A percentile compares a stretch with the other conserved stretches of the same genome.
These are phyloP conservation scores for Peronospora tabacina DNA, from an alignment of 352 stramenopile genomes.

Conservation along the genomic window DNA sequence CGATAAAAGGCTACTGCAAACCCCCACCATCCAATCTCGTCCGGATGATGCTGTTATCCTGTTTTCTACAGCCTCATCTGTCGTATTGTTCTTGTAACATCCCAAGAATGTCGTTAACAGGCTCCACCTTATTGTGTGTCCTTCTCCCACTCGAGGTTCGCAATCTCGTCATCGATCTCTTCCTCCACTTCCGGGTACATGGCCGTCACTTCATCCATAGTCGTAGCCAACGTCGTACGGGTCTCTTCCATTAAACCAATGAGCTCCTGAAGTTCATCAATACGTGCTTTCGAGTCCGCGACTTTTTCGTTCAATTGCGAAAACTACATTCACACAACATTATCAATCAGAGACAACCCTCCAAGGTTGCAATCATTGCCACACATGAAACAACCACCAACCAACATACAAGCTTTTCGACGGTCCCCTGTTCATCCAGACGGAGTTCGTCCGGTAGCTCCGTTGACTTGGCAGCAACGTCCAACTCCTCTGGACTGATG, in stretches of 20 bases:
- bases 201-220: slow-evolving; percentile 76
- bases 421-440: slow-evolving; percentile 73
- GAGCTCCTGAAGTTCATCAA: slow-evolving; percentile 80
- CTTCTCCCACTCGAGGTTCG: slow-evolving; percentile 87
- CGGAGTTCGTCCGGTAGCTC: slow-evolving; percentile 47
- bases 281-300: slow-evolving; percentile 76
- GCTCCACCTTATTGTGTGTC: slow-evolving; percentile 60
- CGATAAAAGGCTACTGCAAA: slow-evolving; percentile 1
- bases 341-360: slow-evolving; percentile 2
- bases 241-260: slow-evolving; percentile 80
- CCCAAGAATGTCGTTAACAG: slow-evolving; percentile 4
- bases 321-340: slow-evolving; percentile 33
- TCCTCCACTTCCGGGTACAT: slow-evolving; percentile 83
- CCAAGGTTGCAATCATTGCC: not conserved
- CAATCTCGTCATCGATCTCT: slow-evolving; percentile 86
- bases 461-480: slow-evolving; percentile 37
- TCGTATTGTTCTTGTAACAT: slow-evolving; percentile 10
- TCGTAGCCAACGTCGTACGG: slow-evolving; percentile 75
- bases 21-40: slow-evolving; percentile 1
- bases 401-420: slow-evolving; percentile 55
- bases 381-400: not conserved
- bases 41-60: slow-evolving; percentile 3
- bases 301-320: slow-evolving; percentile 74
- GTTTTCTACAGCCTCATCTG: slow-evolving; percentile 2
- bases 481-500: slow-evolving; percentile 68